Evolutionary conservation across 305 asterid genomes (phyloP).

Genomic region (Solanum hybrid): DNA sequence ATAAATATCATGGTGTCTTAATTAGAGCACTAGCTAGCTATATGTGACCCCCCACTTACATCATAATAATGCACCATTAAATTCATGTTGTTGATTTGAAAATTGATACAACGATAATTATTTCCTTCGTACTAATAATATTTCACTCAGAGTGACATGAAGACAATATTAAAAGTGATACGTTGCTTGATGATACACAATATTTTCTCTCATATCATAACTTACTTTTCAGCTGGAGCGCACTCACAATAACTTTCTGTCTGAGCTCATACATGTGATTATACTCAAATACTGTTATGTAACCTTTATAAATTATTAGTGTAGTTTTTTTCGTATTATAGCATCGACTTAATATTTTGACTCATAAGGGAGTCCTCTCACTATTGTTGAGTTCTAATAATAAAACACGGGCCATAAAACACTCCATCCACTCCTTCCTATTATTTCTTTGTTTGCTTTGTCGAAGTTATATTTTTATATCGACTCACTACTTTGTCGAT

Average conservation of each 20-base stretch:
- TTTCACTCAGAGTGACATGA: neutral
- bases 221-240: too few relatives aligned
- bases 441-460: neutral
- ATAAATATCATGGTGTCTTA: neutral
- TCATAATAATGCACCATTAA: neutral
- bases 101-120: neutral
- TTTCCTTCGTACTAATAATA: neutral
- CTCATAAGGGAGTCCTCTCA: neutral
- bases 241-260: too few relatives aligned
- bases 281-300: neutral
- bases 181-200: neutral
- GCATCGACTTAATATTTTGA: neutral
- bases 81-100: neutral
- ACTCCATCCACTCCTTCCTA: neutral
- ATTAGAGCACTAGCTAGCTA: neutral
- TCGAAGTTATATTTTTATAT: neutral
- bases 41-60: neutral
- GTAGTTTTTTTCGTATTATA: too few relatives aligned
- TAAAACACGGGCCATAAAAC: neutral
- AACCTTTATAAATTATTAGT: too few relatives aligned
- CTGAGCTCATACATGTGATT: too few relatives aligned
- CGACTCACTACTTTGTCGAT: too few relatives aligned
- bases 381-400: neutral
- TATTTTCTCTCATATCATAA: too few relatives aligned
- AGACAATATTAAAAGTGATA: neutral